Evolutionary conservation across 495 filamentous ascomycete genomes (phyloP).

Genomic region (Penicillium canariense): DNA sequence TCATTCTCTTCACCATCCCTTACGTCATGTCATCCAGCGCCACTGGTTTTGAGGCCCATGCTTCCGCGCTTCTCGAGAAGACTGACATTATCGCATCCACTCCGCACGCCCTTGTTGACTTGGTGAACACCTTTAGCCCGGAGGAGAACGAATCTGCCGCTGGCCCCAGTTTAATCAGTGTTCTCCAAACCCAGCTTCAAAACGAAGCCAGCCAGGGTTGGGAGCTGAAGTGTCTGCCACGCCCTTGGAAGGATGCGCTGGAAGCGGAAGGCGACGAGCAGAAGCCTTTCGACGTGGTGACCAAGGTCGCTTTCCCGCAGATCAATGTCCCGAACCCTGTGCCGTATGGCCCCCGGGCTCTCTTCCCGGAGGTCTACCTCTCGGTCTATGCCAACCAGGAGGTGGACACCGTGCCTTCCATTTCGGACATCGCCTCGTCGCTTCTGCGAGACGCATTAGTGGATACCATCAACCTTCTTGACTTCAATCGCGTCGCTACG

Average conservation of each 20-base stretch:
- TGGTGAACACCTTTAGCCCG: conserved; percentile 78
- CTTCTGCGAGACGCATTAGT: conserved; percentile 81
- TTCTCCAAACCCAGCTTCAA: conserved; percentile 85
- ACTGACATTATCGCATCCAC: conserved; percentile 88
- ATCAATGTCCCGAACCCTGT: conserved; percentile 74
- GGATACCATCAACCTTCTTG: conserved; percentile 90
- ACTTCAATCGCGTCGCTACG: conserved; percentile 85
- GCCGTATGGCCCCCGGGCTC: conserved; percentile 64
- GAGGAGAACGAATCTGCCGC: conserved; percentile 50
- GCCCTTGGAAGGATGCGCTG: conserved; percentile 68
- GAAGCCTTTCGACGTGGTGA: conserved; percentile 46
- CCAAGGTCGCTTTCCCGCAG: conserved; percentile 72
- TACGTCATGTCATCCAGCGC: conserved; percentile 78
- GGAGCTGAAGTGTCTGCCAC: conserved; percentile 77
- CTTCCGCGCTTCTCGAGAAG: conserved; percentile 77
- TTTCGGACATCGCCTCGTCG: conserved; percentile 70
- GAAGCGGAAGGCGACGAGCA: conserved; percentile 43
- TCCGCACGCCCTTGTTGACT: conserved; percentile 73
- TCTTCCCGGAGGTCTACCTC: conserved; percentile 91
- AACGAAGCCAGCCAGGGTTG: conserved; percentile 66
- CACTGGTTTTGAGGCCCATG: conserved; percentile 63
- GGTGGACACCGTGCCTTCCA: conserved; percentile 83
- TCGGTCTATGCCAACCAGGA: conserved; percentile 90
- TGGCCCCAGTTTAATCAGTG: conserved; percentile 69
- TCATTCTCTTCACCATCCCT: conserved; percentile 88